Conservation (phyloP, 2,329 filamentous ascomycete genomes). For the Aureobasidium pullulans region DNA sequence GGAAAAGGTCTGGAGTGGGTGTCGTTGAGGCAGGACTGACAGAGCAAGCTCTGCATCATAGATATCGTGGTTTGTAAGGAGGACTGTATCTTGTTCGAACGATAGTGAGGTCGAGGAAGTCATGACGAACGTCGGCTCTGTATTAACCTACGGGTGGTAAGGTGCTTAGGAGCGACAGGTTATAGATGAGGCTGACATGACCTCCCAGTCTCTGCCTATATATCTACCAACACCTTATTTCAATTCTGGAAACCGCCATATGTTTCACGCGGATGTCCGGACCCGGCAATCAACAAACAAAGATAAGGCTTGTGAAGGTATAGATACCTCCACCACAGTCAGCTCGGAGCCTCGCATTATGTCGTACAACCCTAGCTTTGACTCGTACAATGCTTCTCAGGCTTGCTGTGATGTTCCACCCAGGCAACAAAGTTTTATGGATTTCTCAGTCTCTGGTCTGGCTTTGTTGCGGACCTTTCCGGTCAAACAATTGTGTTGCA, state of each 20-base stretch:
- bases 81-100: neutral
- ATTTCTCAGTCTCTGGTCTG: no score
- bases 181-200: neutral
- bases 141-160: neutral
- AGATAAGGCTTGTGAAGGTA: neutral
- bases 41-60: neutral
- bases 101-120: neutral
- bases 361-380: neutral
- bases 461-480: no score
- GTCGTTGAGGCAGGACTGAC: neutral
- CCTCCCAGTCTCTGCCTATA: neutral
- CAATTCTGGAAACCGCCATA: neutral
- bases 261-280: neutral
- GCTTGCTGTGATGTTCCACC: neutral
- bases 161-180: neutral
- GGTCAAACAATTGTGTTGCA: no score
- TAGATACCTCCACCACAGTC: neutral
- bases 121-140: neutral
- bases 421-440: neutral
- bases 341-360: neutral
- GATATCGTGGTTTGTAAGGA: neutral
- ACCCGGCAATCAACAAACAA: neutral
- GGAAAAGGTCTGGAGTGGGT: neutral
- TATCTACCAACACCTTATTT: neutral
- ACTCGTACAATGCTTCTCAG: neutral